These are phyloP conservation scores for Meredithiella fracta DNA, from an alignment of 2,329 filamentous ascomycete species.

Conservation along the genomic window DNA sequence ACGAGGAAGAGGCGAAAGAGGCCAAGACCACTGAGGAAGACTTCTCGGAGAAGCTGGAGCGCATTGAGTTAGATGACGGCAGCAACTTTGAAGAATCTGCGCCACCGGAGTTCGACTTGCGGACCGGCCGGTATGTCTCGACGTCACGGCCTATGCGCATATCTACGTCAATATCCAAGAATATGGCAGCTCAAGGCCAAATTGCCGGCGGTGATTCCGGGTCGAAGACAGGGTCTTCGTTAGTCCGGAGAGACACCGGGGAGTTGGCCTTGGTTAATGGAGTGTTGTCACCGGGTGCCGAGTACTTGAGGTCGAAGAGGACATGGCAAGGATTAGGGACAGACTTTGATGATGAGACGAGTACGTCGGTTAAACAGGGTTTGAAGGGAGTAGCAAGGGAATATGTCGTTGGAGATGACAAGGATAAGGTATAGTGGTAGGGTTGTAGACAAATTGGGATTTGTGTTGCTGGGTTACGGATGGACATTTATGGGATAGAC, in stretches of 20 bases:
- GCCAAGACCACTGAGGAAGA: conserved; percentile 15
- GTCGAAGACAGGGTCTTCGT: conserved; percentile 13
- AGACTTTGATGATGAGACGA: conserved; percentile 51
- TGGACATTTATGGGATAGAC: neutral
- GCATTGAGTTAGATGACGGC: conserved; percentile 24
- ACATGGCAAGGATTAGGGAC: conserved; percentile 88
- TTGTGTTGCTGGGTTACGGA: neutral
- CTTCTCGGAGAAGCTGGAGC: conserved; percentile 14
- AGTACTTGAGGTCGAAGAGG: conserved; percentile 64
- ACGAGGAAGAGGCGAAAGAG: conserved; percentile 17
- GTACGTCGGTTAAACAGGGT: conserved; percentile 66
- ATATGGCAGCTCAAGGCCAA: conserved; percentile 20
- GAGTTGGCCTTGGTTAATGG: conserved; percentile 72
- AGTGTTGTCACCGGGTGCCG: conserved; percentile 76
- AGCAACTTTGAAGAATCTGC: conserved; percentile 54
- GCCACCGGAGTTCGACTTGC: conserved; percentile 79
- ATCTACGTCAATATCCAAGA: conserved; percentile 1
- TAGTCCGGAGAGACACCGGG: conserved; percentile 44
- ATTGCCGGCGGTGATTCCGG: conserved; percentile 13
- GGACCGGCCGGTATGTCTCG: conserved; percentile 69
- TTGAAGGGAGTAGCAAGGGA: conserved; percentile 76
- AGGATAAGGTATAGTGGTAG: conserved; percentile 30
- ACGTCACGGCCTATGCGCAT: conserved; percentile 57
- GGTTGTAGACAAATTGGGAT: neutral
- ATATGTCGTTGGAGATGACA: conserved; percentile 55